Evolutionary conservation across 257 asterid species (phyloP).

Genomic region (Echites panduratus): DNA sequence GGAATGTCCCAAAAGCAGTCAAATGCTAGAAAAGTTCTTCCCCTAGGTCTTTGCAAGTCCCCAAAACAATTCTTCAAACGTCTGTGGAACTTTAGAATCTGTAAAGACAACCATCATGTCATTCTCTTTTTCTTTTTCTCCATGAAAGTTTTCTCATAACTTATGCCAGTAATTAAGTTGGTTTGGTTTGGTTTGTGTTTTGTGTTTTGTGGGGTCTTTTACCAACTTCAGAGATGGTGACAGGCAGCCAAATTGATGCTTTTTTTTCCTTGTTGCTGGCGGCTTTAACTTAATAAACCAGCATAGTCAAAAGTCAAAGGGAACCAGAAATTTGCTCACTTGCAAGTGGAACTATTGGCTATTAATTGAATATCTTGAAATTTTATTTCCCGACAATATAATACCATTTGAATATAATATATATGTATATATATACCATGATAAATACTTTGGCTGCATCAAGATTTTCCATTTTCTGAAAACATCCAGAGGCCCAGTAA

Average conservation of each 20-base stretch:
- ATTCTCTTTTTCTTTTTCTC: background rate
- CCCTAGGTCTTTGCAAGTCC: constrained; percentile 22
- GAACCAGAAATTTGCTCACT: background rate
- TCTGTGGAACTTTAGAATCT: constrained; percentile 20
- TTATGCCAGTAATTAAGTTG: background rate
- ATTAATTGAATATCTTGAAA: too few species aligned
- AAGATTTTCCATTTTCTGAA: background rate
- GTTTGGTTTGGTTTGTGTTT: too few species aligned
- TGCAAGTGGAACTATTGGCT: background rate
- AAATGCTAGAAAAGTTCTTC: constrained; percentile 28
- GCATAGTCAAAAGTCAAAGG: too few species aligned
- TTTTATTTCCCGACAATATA: too few species aligned
- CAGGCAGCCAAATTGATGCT: background rate
- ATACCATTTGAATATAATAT: too few species aligned
- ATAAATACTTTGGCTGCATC: background rate
- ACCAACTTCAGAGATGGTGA: constrained; percentile 1
- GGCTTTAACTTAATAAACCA: background rate
- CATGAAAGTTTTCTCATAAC: background rate
- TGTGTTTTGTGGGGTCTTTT: constrained; percentile 4
- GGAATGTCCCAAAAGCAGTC: constrained; percentile 46
- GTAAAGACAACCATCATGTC: constrained; percentile 13
- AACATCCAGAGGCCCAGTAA: background rate
- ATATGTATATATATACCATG: background rate
- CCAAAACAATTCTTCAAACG: constrained; percentile 13
- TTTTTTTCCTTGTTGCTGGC: background rate